Conservation (phyloP, 352 stramenopile genomes). For the Pythium apleroticum region DNA sequence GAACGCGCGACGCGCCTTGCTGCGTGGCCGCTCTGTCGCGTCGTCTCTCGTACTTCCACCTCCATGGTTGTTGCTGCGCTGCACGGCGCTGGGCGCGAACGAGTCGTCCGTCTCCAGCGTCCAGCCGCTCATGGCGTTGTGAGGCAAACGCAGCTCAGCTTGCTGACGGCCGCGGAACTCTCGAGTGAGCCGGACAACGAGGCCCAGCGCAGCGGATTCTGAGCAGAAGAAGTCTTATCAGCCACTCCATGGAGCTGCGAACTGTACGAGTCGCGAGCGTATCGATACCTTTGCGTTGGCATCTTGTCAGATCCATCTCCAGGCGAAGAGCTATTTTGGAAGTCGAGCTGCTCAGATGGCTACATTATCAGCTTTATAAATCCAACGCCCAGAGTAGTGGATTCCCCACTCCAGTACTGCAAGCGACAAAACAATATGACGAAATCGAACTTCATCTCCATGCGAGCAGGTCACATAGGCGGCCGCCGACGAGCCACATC, state of each 20-base stretch:
- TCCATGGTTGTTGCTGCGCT: constrained; percentile 5
- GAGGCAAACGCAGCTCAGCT: background rate
- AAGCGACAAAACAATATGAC: constrained; percentile 16
- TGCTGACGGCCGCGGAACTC: background rate
- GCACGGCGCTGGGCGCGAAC: background rate
- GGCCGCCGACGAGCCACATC: constrained; percentile 9
- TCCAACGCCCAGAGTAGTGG: constrained; percentile 1
- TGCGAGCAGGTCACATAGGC: constrained; percentile 19
- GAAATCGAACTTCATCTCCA: constrained; percentile 8
- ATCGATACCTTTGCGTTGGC: background rate
- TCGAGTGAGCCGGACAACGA: background rate
- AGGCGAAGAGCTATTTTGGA: constrained; percentile 10
- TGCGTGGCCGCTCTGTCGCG: background rate
- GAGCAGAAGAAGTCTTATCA: background rate
- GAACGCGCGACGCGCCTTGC: constrained; percentile 30
- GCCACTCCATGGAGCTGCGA: background rate
- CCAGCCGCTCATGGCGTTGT: constrained; percentile 17
- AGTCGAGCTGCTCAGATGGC: constrained; percentile 13
- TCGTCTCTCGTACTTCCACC: background rate
- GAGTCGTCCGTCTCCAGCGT: constrained; percentile 13
- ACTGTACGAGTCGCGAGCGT: background rate
- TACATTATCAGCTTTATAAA: constrained; percentile 20
- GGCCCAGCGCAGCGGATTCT: background rate
- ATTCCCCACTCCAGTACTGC: background rate
- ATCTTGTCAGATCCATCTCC: constrained; percentile 1